Percentiles rank a stretch among this genome's conserved stretches.
phyloP scores from a whole-genome alignment of 140 eudicot species.

The Stevia rebaudiana region DNA sequence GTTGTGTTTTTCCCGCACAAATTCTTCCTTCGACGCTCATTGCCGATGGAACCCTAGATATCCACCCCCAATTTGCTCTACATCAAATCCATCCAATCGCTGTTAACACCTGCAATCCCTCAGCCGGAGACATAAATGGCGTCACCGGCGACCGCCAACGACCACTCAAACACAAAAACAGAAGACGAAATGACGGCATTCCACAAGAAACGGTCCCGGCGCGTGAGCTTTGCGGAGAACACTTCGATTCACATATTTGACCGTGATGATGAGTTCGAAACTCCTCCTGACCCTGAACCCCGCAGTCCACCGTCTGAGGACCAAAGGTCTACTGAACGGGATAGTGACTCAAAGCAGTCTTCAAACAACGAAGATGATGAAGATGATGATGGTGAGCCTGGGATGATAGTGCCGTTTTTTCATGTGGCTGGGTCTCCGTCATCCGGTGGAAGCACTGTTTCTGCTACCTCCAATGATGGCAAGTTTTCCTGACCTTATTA shows the following conservation, averaged over 20 bases:
- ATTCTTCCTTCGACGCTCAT: background rate
- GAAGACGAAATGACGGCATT: slow-evolving; percentile 51
- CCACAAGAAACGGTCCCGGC: slow-evolving; percentile 59
- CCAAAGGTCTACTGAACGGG: slow-evolving; percentile 26
- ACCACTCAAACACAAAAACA: slow-evolving; percentile 41
- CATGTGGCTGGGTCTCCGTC: slow-evolving; percentile 59
- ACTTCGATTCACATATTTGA: slow-evolving; percentile 73
- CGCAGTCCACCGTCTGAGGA: slow-evolving; percentile 17
- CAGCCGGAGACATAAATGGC: slow-evolving; percentile 2
- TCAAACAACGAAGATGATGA: slow-evolving; percentile 32
- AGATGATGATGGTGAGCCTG: slow-evolving; percentile 19
- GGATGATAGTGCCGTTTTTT: slow-evolving; percentile 50
- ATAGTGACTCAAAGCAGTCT: slow-evolving; percentile 16
- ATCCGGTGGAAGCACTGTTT: slow-evolving; percentile 67
- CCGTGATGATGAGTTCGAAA: slow-evolving; percentile 64
- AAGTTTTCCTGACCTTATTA: slow-evolving; percentile 9
- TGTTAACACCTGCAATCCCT: background rate
- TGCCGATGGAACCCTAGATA: slow-evolving; percentile 5
- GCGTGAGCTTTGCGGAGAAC: slow-evolving; percentile 96
- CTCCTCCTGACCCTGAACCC: slow-evolving; percentile 32
- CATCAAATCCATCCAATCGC: slow-evolving; percentile 9
- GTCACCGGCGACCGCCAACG: slow-evolving; percentile 23
- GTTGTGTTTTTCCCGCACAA: slow-evolving; percentile 24
- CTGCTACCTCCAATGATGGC: slow-evolving; percentile 81
- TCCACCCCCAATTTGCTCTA: background rate